These are phyloP conservation scores for Ziziphus jujuba DNA, from an alignment of 306 rosid genomes.

Conservation along the genomic window DNA sequence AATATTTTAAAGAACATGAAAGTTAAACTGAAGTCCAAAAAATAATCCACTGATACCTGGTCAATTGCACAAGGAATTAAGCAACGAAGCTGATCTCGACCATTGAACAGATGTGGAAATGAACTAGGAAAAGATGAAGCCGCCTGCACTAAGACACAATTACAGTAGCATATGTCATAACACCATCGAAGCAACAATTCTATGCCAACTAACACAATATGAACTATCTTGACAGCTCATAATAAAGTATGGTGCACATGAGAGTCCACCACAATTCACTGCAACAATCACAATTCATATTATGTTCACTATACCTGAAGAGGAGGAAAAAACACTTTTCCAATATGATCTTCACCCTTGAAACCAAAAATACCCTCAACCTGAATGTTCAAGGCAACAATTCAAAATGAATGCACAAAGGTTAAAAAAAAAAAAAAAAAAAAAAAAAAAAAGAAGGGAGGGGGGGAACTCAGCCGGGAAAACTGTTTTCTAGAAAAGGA, in stretches of 20 bases:
- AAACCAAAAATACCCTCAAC: constrained; percentile 94
- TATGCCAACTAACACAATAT: background rate
- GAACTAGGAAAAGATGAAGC: constrained; percentile 98
- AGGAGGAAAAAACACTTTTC: constrained; percentile 92
- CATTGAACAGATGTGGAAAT: constrained; percentile 88
- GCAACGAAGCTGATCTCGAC: constrained; percentile 75
- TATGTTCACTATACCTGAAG: constrained; percentile 57
- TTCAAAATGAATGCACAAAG: background rate
- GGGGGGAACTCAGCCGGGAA: background rate
- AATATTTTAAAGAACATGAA: background rate
- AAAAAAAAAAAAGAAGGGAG: background rate
- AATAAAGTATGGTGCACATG: background rate
- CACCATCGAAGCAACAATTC: constrained; percentile 1
- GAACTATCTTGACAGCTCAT: constrained; percentile 5
- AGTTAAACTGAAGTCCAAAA: background rate
- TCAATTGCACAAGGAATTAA: constrained; percentile 96
- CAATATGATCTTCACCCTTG: constrained; percentile 87
- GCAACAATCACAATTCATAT: background rate
- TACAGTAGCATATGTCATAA: constrained; percentile 21
- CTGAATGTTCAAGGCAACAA: constrained; percentile 29
- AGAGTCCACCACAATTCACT: background rate
- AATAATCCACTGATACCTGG: constrained; percentile 56
- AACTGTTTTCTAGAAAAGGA: background rate
- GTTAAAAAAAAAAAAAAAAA: background rate
- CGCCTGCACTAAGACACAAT: constrained; percentile 59